Conservation (phyloP, 106 monocot species). For the Allium sativum region DNA sequence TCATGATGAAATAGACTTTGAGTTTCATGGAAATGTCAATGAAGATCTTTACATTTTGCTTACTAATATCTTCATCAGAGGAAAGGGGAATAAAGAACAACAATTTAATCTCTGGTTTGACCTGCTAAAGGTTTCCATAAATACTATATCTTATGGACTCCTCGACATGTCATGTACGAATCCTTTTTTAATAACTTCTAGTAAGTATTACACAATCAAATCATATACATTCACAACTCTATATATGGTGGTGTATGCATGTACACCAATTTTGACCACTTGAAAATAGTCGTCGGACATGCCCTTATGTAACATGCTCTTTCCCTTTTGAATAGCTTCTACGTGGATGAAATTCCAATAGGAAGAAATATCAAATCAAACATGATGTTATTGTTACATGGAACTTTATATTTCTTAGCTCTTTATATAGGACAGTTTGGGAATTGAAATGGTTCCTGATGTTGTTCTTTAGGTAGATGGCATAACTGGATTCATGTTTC, state of each 20-base stretch:
- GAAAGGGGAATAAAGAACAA: conserved; percentile 52
- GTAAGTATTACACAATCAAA: not conserved
- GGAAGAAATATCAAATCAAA: no score
- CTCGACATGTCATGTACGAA: conserved; percentile 6
- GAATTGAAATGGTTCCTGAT: no score
- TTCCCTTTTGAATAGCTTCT: conserved; percentile 9
- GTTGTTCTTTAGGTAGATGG: no score
- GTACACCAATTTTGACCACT: not conserved
- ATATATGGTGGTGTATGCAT: no score
- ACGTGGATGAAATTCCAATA: conserved; percentile 12
- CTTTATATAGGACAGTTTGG: no score
- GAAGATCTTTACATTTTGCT: conserved; percentile 36
- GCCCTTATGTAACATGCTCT: not conserved
- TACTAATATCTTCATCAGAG: conserved; percentile 47
- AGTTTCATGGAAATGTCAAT: conserved; percentile 28
- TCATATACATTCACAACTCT: not conserved
- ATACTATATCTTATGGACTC: conserved; percentile 51
- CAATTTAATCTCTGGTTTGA: conserved; percentile 60
- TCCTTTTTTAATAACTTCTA: not conserved
- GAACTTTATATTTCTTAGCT: no score
- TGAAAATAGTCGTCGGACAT: no score
- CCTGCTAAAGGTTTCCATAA: conserved; percentile 45
- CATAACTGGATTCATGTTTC: no score
- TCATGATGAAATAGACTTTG: conserved; percentile 51
- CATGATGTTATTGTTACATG: no score